Percentiles rank a stretch among this genome's conserved stretches.
Evolutionary conservation across 164 flowering plant genomes (phyloP).

Genomic region (Aristolochia californica): DNA sequence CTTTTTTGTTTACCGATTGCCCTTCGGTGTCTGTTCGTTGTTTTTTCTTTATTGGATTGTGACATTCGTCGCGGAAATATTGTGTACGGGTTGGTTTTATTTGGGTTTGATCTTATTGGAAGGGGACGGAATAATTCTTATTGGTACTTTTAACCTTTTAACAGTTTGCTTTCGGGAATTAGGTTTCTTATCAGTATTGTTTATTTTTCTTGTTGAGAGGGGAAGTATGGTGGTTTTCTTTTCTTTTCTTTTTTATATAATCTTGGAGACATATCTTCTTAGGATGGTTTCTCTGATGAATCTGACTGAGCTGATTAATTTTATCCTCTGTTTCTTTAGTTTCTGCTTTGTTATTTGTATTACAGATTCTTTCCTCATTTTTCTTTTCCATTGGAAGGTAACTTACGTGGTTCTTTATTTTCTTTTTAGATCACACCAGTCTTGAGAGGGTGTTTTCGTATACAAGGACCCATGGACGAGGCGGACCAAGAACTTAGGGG

Average conservation of each 20-base stretch:
- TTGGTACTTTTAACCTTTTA: too few species aligned
- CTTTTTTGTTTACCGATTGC: not conserved
- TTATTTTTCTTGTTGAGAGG: too few species aligned
- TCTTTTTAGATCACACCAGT: constrained; percentile 38
- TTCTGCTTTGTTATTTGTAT: not conserved
- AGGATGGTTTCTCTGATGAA: too few species aligned
- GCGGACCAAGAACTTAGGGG: constrained; percentile 13
- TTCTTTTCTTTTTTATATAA: too few species aligned
- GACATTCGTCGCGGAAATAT: not conserved
- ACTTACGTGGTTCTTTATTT: constrained; percentile 2
- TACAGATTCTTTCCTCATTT: not conserved
- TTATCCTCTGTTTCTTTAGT: too few species aligned
- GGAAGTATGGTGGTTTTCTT: too few species aligned
- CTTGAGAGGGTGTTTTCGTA: constrained; percentile 28
- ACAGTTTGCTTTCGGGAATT: too few species aligned
- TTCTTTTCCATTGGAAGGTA: not conserved
- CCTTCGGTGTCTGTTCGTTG: not conserved
- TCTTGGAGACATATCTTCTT: too few species aligned
- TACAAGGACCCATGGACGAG: constrained; percentile 40
- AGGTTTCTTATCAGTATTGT: too few species aligned
- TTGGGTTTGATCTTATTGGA: not conserved
- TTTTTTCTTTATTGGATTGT: not conserved
- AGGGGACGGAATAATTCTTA: not conserved
- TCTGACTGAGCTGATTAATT: too few species aligned
- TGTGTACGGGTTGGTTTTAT: not conserved